Conservation (phyloP, 495 filamentous ascomycete genomes). For the Penicillium riverlandense region DNA sequence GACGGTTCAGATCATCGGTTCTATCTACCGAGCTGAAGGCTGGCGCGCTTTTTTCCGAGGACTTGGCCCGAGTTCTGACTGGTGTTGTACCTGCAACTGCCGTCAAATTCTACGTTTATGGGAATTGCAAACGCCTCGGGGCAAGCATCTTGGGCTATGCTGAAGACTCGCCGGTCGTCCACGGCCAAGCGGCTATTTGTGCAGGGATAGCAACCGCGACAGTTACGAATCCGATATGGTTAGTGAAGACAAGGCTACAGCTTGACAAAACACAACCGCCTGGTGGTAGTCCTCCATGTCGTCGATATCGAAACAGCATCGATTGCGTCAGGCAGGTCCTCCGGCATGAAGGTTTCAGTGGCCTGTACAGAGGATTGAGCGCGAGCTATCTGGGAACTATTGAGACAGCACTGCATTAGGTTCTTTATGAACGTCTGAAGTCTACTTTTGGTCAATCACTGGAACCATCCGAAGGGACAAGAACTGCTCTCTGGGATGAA, state of each 20-base stretch:
- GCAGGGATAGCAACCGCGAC: conserved; percentile 78
- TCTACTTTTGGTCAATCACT: conserved; percentile 51
- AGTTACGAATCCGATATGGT: conserved; percentile 88
- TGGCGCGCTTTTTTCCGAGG: conserved; percentile 84
- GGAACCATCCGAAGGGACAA: conserved; percentile 19
- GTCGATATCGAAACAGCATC: conserved; percentile 72
- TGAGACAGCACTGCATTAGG: conserved; percentile 82
- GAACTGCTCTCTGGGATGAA: conserved; percentile 20
- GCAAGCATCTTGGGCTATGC: conserved; percentile 58
- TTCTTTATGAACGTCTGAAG: conserved; percentile 84
- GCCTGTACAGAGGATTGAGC: conserved; percentile 78
- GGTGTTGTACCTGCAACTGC: conserved; percentile 81
- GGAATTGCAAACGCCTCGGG: conserved; percentile 78
- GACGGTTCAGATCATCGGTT: conserved; percentile 71
- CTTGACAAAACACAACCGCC: conserved; percentile 65
- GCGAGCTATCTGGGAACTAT: conserved; percentile 82
- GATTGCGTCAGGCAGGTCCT: conserved; percentile 76
- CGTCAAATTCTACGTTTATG: conserved; percentile 86
- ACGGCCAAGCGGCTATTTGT: conserved; percentile 62
- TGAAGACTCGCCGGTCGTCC: conserved; percentile 61
- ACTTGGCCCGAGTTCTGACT: conserved; percentile 74
- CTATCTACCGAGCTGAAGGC: conserved; percentile 71
- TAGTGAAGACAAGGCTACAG: conserved; percentile 84
- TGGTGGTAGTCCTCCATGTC: conserved; percentile 32
- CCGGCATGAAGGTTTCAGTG: conserved; percentile 65